Evolutionary conservation across 106 monocot genomes (phyloP).

Genomic region (Dendrobium chrysotoxum): DNA sequence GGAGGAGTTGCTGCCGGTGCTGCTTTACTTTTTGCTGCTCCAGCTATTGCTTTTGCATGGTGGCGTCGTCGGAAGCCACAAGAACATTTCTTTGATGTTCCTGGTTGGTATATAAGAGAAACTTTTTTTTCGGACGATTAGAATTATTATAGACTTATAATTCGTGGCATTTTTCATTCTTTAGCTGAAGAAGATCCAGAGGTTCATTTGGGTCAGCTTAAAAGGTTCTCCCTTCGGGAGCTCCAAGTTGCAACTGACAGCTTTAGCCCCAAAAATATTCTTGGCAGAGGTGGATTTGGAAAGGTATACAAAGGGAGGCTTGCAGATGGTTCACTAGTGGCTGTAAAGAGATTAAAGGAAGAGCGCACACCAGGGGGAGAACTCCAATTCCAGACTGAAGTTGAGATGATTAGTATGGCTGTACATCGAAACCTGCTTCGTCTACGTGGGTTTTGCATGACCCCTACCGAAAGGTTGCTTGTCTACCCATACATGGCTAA

Average conservation of each 20-base stretch:
- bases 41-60: slow-evolving; percentile 85
- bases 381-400: slow-evolving; percentile 75
- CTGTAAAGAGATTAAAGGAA: slow-evolving; percentile 83
- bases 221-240: slow-evolving; percentile 80
- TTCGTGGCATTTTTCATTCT: slow-evolving; percentile 6
- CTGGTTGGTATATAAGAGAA: slow-evolving; percentile 50
- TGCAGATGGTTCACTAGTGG: slow-evolving; percentile 75
- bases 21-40: slow-evolving; percentile 79
- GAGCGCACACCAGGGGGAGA: slow-evolving; percentile 65
- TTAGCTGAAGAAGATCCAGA: slow-evolving; percentile 95
- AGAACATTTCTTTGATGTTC: slow-evolving; percentile 92
- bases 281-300: slow-evolving; percentile 94
- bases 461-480: slow-evolving; percentile 61
- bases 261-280: slow-evolving; percentile 77
- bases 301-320: slow-evolving; percentile 90
- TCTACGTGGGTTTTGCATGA: slow-evolving; percentile 79
- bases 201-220: slow-evolving; percentile 89
- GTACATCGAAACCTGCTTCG: slow-evolving; percentile 64
- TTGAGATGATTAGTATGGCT: slow-evolving; percentile 80
- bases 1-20: slow-evolving; percentile 91
- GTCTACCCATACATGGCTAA: slow-evolving; percentile 83
- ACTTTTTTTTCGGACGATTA: not conserved
- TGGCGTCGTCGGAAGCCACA: slow-evolving; percentile 83
- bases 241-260: slow-evolving; percentile 87
- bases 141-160: not conserved